Conservation (phyloP, 2,329 filamentous ascomycete species). For the Leptographium wingfieldii region DNA sequence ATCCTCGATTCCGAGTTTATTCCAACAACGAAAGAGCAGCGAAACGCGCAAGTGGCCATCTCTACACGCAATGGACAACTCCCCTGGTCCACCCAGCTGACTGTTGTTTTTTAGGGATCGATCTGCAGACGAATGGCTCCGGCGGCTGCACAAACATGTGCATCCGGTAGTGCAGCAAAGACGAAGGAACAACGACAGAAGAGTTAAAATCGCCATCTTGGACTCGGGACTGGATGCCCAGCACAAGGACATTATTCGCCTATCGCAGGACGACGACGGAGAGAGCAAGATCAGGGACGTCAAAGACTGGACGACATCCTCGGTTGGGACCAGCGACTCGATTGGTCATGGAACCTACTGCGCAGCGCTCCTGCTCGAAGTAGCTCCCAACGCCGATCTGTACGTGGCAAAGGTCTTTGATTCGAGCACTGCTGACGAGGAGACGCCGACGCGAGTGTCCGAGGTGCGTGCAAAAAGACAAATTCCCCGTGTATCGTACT, state of each 20-base stretch:
- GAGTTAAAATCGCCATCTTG: background rate
- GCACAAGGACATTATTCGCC: background rate
- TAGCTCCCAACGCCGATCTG: background rate
- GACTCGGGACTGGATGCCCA: background rate
- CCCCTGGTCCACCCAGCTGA: too few species aligned
- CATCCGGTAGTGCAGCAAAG: background rate
- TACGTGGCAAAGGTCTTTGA: background rate
- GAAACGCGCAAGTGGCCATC: background rate
- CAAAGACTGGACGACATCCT: background rate
- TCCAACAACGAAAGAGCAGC: background rate
- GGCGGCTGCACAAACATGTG: background rate
- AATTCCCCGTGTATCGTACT: background rate
- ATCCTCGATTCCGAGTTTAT: background rate
- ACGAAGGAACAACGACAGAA: background rate
- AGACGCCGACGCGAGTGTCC: background rate
- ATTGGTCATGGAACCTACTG: background rate
- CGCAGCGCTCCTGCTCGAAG: background rate
- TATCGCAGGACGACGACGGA: background rate
- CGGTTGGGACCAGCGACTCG: background rate
- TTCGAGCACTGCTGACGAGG: background rate
- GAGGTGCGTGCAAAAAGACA: background rate
- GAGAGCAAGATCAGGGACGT: background rate
- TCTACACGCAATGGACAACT: background rate
- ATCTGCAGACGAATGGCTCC: background rate
- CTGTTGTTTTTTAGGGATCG: background rate